Evolutionary conservation across 139 green algal genomes (phyloP).

Genomic region (Dunaliella sp.): DNA sequence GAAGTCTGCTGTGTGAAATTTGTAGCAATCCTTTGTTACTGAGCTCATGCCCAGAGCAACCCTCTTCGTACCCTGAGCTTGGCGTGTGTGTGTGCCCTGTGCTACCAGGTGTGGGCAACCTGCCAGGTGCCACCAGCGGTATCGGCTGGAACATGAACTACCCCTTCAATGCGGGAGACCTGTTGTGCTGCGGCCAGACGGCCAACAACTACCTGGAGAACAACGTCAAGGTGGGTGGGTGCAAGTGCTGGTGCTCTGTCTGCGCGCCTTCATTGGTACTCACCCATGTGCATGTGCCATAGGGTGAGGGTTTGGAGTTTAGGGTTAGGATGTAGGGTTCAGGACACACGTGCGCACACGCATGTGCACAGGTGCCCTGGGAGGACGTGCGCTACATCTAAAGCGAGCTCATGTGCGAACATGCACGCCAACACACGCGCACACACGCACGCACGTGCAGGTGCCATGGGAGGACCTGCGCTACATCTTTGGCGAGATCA

Average conservation of each 20-base stretch:
- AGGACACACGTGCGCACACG: not conserved
- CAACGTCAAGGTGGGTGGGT: constrained; percentile 73
- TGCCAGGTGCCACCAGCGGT: constrained; percentile 66
- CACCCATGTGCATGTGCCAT: too few relatives aligned
- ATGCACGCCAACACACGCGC: not conserved
- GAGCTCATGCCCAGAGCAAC: too few relatives aligned
- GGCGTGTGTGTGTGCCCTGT: too few relatives aligned
- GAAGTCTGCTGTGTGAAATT: too few relatives aligned
- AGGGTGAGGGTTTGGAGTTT: too few relatives aligned
- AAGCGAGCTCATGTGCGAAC: constrained; percentile 90
- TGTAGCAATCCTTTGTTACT: too few relatives aligned
- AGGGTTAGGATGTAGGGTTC: too few relatives aligned
- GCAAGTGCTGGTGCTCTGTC: not conserved
- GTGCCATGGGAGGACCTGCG: constrained; percentile 85
- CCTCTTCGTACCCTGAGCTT: too few relatives aligned
- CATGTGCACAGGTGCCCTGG: constrained; percentile 67
- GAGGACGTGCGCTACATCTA: constrained; percentile 89
- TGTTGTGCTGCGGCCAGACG: constrained; percentile 82
- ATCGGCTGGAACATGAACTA: constrained; percentile 98
- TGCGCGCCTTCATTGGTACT: too few relatives aligned
- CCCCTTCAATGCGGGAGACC: constrained; percentile 90
- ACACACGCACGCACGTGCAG: constrained; percentile 16
- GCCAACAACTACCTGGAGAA: constrained; percentile 89
- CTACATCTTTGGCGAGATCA: constrained; percentile 96
- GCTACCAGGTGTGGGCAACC: constrained; percentile 77